Conservation (phyloP, 257 asterid species). For the Petunia axillaris region DNA sequence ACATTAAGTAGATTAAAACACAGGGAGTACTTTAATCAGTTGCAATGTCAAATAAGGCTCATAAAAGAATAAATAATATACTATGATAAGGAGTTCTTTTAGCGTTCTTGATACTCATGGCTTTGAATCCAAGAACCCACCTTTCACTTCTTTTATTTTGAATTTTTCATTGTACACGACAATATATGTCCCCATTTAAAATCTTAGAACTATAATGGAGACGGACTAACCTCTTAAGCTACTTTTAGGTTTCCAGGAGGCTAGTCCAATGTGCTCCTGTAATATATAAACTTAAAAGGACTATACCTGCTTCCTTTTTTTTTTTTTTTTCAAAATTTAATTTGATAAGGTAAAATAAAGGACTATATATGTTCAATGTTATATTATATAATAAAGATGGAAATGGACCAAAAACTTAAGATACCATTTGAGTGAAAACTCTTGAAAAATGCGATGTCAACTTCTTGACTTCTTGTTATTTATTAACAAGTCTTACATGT, state of each 20-base stretch:
- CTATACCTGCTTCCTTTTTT: no score
- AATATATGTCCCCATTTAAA: neutral
- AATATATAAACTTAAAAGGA: no score
- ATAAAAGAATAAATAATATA: neutral
- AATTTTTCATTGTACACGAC: neutral
- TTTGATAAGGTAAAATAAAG: no score
- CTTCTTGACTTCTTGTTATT: neutral
- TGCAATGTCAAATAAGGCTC: neutral
- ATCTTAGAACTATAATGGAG: no score
- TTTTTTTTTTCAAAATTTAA: no score
- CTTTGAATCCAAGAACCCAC: neutral
- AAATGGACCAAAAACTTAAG: slow-evolving; percentile 5
- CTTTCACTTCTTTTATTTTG: neutral
- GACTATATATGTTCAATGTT: neutral
- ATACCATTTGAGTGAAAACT: neutral
- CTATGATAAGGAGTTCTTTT: slow-evolving; percentile 6
- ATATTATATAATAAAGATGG: neutral
- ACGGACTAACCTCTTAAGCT: no score
- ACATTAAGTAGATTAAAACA: neutral
- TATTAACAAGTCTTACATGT: neutral
- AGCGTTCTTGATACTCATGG: neutral
- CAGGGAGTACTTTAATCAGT: neutral
- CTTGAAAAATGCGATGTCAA: neutral
- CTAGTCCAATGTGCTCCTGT: no score
- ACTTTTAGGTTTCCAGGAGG: no score